Conservation (phyloP, 805 yeast genomes). For the Starmerella vaccinii region DNA sequence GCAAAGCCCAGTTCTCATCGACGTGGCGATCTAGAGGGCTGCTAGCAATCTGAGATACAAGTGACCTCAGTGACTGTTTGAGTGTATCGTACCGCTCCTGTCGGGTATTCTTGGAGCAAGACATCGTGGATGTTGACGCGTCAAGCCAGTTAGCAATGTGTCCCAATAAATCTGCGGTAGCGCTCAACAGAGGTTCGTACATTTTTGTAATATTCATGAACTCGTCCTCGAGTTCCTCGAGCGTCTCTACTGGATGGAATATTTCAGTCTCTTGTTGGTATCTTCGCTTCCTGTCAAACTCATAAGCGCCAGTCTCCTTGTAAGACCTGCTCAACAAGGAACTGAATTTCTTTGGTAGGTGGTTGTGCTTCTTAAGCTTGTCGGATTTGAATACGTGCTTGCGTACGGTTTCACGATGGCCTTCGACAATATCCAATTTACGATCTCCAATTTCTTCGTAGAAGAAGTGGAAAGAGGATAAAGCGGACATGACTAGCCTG, state of each 20-base stretch:
- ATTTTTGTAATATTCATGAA: constrained; percentile 9
- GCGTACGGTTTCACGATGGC: neutral
- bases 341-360: neutral
- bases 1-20: constrained; percentile 17
- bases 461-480: constrained; percentile 24
- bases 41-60: constrained; percentile 6
- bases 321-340: neutral
- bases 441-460: constrained; percentile 16
- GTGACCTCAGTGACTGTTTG: constrained; percentile 17
- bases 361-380: neutral
- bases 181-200: constrained; percentile 16
- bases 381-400: neutral
- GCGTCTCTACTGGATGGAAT: neutral
- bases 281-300: constrained; percentile 2
- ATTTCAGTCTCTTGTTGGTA: neutral
- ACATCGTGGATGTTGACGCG: neutral
- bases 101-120: neutral
- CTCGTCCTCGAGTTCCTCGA: constrained; percentile 12
- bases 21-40: constrained; percentile 1
- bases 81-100: neutral
- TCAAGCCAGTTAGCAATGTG: constrained; percentile 22
- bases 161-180: constrained; percentile 16
- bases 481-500: constrained; percentile 21
- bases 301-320: constrained; percentile 19
- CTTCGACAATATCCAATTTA: constrained; percentile 1